Evolutionary conservation across 2,329 filamentous ascomycete species (phyloP), one percentile per base, ranked within the genome.

Genomic region (Aureobasidium sp.): DNA sequence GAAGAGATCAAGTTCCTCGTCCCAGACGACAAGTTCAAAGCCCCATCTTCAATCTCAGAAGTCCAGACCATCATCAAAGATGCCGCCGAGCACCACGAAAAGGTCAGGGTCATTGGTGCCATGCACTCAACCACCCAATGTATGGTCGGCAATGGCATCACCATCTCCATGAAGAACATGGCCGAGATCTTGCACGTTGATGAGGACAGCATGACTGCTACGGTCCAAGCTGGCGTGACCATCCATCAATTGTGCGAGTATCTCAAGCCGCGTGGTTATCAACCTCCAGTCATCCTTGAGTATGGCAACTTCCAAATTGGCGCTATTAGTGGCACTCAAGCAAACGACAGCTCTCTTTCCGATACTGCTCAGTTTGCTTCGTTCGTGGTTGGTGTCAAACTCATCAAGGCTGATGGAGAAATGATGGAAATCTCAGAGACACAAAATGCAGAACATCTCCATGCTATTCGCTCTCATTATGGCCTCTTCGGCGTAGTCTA

Each of bases 261-360:
- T 41, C 59, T 63, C 30, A 62, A 63, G 32, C 58, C 57, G 5
- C 50, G 61, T 32, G 63, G 58, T 11, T 59, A 49, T 21, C 62
- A 65, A 36, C 45, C 52, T 15, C 57, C 63, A 8, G 63, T 65
- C 13, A 57, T 63, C 3, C 62, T 65, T 5, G 63, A 65, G 39
- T 63, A 48, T 15, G 63, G 63, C n/a, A 61, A 65, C 36, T 65
- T 65, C 34, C 39, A 63, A 9, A 63, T 62, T 9, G 62, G 62
- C 11, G 59, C 62, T 2, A 48, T 62, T 11, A 55, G 47, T 6
- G 62, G 62, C 5, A 63, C 62, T 5, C 49, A 58, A 9, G 62
- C 62, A 5, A 63, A 63, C 30, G 59, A 63, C 13, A 55, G 57
- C 27, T 61, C 62, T 8, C 16, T 63, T 16, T 36, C 58, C 36